These are phyloP conservation scores for Symbiodinium natans DNA, from an alignment of 73 alveolate genomes.

Conservation along the genomic window DNA sequence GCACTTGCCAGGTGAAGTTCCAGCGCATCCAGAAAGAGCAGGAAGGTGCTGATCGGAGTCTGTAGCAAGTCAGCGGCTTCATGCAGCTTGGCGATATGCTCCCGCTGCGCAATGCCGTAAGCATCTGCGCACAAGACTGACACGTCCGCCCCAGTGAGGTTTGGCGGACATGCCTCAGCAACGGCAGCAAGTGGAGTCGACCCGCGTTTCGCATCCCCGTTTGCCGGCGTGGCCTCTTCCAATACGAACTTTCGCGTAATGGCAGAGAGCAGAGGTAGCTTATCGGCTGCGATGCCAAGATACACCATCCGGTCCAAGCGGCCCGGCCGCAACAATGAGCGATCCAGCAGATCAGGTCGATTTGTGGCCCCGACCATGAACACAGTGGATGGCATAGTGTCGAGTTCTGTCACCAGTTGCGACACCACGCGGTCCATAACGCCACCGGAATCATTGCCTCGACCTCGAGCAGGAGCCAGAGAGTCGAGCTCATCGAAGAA, in stretches of 20 bases:
- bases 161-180: conserved; percentile 95
- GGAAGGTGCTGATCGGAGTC: conserved; percentile 37
- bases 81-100: conserved; percentile 93
- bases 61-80: conserved; percentile 36
- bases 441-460: conserved; percentile 96
- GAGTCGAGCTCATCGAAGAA: conserved; percentile 98
- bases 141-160: conserved; percentile 97
- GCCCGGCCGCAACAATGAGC: conserved; percentile 97
- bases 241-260: conserved; percentile 95
- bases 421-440: conserved; percentile 98
- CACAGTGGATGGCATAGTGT: conserved; percentile 81
- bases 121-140: conserved; percentile 96
- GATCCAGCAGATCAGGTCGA: conserved; percentile 97
- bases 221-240: conserved; percentile 85
- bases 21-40: conserved; percentile 75
- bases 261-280: conserved; percentile 95
- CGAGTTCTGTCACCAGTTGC: conserved; percentile 96
- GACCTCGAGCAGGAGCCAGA: conserved; percentile 97
- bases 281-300: conserved; percentile 96
- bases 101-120: conserved; percentile 95
- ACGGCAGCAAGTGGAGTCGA: neutral
- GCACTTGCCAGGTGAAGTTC: neutral
- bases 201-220: conserved; percentile 61
- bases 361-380: conserved; percentile 98
- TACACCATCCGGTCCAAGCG: conserved; percentile 97